Evolutionary conservation across 228 moss, liverwort and hornwort species (phyloP).

Genomic region (Sphagnum magellanicum): DNA sequence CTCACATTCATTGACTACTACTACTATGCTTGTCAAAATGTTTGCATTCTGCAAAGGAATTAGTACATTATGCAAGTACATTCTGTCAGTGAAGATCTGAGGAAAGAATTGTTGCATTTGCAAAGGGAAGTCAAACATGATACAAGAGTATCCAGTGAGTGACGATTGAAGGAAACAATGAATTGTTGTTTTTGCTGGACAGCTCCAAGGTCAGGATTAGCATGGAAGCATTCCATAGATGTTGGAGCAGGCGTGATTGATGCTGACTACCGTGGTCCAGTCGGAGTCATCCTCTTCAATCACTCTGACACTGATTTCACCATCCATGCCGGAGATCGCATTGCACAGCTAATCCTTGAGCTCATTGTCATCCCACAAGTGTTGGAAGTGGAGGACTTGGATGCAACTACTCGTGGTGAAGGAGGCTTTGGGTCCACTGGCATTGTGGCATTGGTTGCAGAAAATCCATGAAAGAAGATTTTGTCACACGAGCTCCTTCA

Average conservation of each 20-base stretch:
- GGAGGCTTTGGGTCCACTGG: conserved; percentile 90
- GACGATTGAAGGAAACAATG: too few relatives aligned
- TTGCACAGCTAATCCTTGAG: conserved; percentile 80
- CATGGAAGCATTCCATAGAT: conserved; percentile 80
- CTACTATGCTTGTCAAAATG: too few relatives aligned
- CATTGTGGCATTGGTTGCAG: conserved; percentile 26
- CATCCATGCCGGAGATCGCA: conserved; percentile 64
- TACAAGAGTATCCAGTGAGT: too few relatives aligned
- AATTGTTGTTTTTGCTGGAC: background rate
- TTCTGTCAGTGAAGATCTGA: too few relatives aligned
- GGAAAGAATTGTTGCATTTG: too few relatives aligned
- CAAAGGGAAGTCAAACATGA: too few relatives aligned
- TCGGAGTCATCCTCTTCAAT: conserved; percentile 79
- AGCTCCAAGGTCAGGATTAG: conserved; percentile 81
- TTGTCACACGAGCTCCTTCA: too few relatives aligned
- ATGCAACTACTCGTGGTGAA: conserved; percentile 49
- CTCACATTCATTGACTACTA: too few relatives aligned
- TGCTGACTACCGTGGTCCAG: conserved; percentile 77
- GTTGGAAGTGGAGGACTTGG: conserved; percentile 59
- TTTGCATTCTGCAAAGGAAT: too few relatives aligned
- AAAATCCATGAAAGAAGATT: background rate
- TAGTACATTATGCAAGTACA: too few relatives aligned
- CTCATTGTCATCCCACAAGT: conserved; percentile 69
- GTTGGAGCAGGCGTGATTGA: conserved; percentile 87
- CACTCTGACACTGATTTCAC: conserved; percentile 61